A percentile compares a stretch with the other conserved stretches of the same genome.
Conservation (phyloP, 2,329 filamentous ascomycete genomes). For the Talaromyces sp. region DNA sequence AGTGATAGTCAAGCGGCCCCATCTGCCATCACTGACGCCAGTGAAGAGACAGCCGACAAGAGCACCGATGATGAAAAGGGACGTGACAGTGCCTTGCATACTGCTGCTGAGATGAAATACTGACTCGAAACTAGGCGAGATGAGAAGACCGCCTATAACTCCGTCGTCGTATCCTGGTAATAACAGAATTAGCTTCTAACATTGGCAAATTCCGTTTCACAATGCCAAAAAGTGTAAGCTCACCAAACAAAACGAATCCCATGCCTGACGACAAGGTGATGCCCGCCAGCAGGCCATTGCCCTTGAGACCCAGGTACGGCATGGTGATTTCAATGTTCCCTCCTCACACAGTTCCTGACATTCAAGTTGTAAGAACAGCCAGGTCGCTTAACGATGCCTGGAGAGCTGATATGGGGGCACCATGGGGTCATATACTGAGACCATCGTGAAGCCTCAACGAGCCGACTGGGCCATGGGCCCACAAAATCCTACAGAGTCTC, state of each 20-base stretch:
- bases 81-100: slow-evolving; percentile 33
- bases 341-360: not conserved
- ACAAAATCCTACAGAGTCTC: not conserved
- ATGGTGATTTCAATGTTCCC: not conserved
- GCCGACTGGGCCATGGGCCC: not conserved
- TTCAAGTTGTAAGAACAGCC: not conserved
- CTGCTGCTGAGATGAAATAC: slow-evolving; percentile 16
- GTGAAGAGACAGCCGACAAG: slow-evolving; percentile 47
- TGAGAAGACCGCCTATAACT: slow-evolving; percentile 18
- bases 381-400: not conserved
- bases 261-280: slow-evolving; percentile 35
- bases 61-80: slow-evolving; percentile 51
- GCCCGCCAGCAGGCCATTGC: slow-evolving; percentile 30
- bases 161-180: slow-evolving; percentile 19
- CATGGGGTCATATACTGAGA: not conserved
- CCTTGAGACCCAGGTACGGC: slow-evolving; percentile 27
- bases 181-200: not conserved
- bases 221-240: not conserved
- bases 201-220: not conserved
- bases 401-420: not conserved
- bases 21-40: slow-evolving; percentile 50
- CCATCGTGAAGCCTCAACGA: not conserved
- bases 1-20: slow-evolving; percentile 53
- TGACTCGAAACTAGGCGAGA: slow-evolving; percentile 15
- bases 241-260: slow-evolving; percentile 16